Base-by-base conservation (phyloP, 1,284 basidiomycete species). In the Tausonia pullulans region DNA sequence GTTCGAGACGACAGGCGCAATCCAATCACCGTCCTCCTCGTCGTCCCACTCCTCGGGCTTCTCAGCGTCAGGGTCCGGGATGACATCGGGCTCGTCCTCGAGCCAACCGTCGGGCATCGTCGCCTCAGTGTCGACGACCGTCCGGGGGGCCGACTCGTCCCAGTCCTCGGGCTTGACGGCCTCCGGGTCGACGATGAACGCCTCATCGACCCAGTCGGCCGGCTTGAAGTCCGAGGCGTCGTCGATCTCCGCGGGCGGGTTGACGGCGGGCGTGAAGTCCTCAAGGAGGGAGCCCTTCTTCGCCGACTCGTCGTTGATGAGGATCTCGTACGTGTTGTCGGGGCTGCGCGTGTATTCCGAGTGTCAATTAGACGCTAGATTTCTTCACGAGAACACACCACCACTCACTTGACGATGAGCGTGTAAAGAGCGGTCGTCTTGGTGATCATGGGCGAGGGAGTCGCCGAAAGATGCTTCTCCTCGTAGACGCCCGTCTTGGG, bases 31-130 rank as follows among this genome's bases (percentile, higher is more conserved):
- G 48, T 58, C 56, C 43, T 51, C 55, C 44, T 62, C 57, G 16
- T 62, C 90, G 74, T 97, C 94, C 96, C 96, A 99, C 78, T 99
- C 96, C 75, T 98, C 95, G 44, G 96, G 96, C 83, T 98, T 98
- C 79, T 87, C 84, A 57, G 92, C 87, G 70, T 93, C 89, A 69
- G 96, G 94, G 76, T 98, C 96, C 60, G 92, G 84, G 69, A 98
- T 84, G 61, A 78, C 81, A 66, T 83, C 77, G 3, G 87, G 84
- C 76, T 98, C 94, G 68, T 97, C 80, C 70, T 90, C 91, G 69
- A 98, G 84, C 96, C 96, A 99, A 73, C 90, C 93, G 68, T 87
- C 90, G 60, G 96, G 96, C 80, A 90, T 95, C 69, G 78, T 81
- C 54, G 95, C 95, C 7, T 88, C 86, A 69, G 85, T 84, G 72